Base-by-base conservation (phyloP, 208 protist species). In the Trypanosoma cruzi region DNA sequence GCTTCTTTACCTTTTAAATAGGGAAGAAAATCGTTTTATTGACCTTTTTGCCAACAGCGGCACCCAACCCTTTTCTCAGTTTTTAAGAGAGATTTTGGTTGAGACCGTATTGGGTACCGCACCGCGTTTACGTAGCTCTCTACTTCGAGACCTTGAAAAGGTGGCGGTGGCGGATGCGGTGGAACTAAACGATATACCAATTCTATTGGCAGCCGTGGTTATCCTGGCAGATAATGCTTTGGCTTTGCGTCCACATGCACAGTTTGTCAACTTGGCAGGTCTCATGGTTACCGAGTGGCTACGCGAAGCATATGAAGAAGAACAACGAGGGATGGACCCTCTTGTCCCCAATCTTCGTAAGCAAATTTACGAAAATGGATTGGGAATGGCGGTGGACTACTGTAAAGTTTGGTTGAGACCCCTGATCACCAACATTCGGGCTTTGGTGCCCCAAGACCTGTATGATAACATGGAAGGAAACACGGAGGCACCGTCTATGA, bases 401-500 rank as follows among this genome's bases (percentile, higher is more conserved):
- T 81, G 77, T 59, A 70, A 73, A 20, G 53, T 80, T 3, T 75
- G 85, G 24, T 50, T 95, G 22, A 73, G 58, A 31, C 81, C 81
- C 8, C 24, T 95, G 10, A 76, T 76, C 44, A 61, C 80, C 11
- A 64, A 68, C 18, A 68, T 84, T 37, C 76, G 68, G 26, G 80
- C 84, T 10, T 68, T 95, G 37, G 79, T 95, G 22, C 85, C 90
- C 7, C 78, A 75, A 31, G 86, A 93, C 60, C 68, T 93, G 26
- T 81, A 84, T n/a, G 90, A 93, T 40, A 88, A 92, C 46, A 68
- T 95, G 40, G 79, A 86, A 58, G 36, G 68, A 26, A 95, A 92
- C 58, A 53, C 34, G 3, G 84, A 91, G 53, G 34, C 53, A 34
- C 71, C 69, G 8, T 44, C 36, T 29, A 16, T 65, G 14, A 70